These are phyloP conservation scores for Fistulina hepatica DNA, from an alignment of 1,284 basidiomycete genomes.

Conservation along the genomic window DNA sequence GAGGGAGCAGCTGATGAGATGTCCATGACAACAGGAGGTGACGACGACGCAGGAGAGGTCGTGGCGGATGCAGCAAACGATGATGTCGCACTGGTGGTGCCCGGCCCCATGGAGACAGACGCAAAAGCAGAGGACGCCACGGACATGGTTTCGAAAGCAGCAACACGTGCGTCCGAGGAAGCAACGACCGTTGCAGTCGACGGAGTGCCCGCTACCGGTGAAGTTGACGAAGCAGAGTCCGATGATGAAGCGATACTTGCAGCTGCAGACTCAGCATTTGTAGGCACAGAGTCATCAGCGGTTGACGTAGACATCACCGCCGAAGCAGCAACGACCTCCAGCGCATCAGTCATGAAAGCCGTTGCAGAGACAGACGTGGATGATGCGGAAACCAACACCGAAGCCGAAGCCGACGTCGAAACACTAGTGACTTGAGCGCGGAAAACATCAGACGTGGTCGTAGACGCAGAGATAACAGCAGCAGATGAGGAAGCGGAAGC, in stretches of 20 bases:
- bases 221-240: conserved; percentile 8
- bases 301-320: conserved; percentile 17
- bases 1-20: too few relatives aligned
- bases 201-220: conserved; percentile 9
- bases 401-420: conserved; percentile 8
- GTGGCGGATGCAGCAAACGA: conserved; percentile 17
- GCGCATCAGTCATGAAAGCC: conserved; percentile 11
- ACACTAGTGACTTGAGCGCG: conserved; percentile 8
- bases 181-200: conserved; percentile 19
- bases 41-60: conserved; percentile 15
- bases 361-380: conserved; percentile 9
- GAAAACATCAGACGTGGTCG: conserved; percentile 2
- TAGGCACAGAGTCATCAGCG: conserved; percentile 8
- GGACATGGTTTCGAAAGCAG: conserved; percentile 19
- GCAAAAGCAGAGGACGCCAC: conserved; percentile 12
- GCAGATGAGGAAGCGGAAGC: conserved; percentile 10
- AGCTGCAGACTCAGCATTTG: conserved; percentile 6
- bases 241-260: conserved; percentile 9
- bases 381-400: conserved; percentile 8
- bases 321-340: conserved; percentile 23
- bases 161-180: conserved; percentile 15
- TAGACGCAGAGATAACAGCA: conserved; percentile 16
- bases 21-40: neutral
- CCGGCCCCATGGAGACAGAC: conserved; percentile 12
- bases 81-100: conserved; percentile 4